A percentile compares a stretch with the other conserved stretches of the same genome.
These are phyloP conservation scores for Adenanthera pavonina DNA, from an alignment of 306 rosid species.

Conservation along the genomic window DNA sequence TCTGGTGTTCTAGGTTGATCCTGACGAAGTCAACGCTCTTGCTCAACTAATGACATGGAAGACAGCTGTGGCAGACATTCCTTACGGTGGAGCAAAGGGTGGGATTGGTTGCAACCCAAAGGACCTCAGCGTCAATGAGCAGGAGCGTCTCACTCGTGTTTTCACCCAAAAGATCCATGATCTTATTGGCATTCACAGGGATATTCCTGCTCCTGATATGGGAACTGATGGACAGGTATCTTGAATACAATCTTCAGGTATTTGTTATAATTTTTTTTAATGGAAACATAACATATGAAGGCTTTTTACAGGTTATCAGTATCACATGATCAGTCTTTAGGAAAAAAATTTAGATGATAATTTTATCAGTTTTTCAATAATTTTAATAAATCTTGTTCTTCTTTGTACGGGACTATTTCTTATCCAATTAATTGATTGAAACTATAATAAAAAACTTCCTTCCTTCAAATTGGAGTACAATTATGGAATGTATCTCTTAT, in stretches of 20 bases:
- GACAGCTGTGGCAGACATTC: slow-evolving; percentile 55
- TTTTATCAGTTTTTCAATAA: neutral
- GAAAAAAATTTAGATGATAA: no score
- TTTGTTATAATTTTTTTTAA: no score
- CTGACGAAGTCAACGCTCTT: slow-evolving; percentile 53
- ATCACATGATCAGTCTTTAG: no score
- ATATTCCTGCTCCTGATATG: slow-evolving; percentile 87
- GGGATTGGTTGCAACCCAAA: slow-evolving; percentile 80
- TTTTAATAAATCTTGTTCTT: neutral
- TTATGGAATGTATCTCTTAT: neutral
- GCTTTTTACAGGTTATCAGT: no score
- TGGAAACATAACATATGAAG: no score
- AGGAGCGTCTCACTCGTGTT: slow-evolving; percentile 81
- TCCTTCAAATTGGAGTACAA: slow-evolving; percentile 21
- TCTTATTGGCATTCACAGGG: slow-evolving; percentile 72
- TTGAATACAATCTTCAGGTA: no score
- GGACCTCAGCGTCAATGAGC: slow-evolving; percentile 66
- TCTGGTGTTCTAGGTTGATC: slow-evolving; percentile 46
- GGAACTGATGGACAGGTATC: slow-evolving; percentile 74
- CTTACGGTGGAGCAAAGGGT: slow-evolving; percentile 67
- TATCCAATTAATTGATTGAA: neutral
- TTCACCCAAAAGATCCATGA: slow-evolving; percentile 85
- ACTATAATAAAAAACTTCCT: slow-evolving; percentile 1
- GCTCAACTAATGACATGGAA: slow-evolving; percentile 64
- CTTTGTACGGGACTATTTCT: neutral